These are phyloP conservation scores for Tylopilus felleus DNA, from an alignment of 768 basidiomycete genomes.

Conservation along the genomic window DNA sequence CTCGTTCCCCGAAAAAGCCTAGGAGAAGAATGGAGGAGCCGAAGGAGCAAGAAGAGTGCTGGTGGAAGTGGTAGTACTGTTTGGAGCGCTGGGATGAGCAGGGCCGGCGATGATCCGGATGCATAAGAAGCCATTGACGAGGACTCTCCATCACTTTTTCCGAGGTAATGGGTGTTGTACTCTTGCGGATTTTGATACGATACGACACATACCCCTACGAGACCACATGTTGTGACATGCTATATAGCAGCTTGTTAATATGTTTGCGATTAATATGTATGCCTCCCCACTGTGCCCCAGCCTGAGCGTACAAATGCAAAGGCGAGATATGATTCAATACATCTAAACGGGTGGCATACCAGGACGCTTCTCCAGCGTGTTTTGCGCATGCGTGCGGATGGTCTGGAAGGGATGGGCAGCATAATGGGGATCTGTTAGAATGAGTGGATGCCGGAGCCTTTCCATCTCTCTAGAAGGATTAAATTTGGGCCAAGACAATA, in stretches of 20 bases:
- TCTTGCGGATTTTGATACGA: conserved; percentile 18
- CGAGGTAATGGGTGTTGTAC: conserved; percentile 10
- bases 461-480: conserved; percentile 53
- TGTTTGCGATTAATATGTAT: neutral
- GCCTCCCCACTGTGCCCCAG: neutral
- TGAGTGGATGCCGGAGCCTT: conserved; percentile 63
- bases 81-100: conserved; percentile 84
- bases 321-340: neutral
- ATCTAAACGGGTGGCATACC: conserved; percentile 11
- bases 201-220: conserved; percentile 15
- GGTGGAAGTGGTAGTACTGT: conserved; percentile 77
- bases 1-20: conserved; percentile 45
- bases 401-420: conserved; percentile 70
- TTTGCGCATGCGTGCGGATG: conserved; percentile 75
- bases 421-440: conserved; percentile 64
- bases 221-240: conserved; percentile 19
- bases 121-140: conserved; percentile 18
- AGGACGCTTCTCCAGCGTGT: conserved; percentile 61
- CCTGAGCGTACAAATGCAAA: neutral
- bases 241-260: conserved; percentile 25
- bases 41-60: conserved; percentile 45
- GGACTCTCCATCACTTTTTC: neutral
- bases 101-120: conserved; percentile 46
- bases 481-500: neutral
- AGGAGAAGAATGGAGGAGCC: conserved; percentile 54